phyloP scores from a whole-genome alignment of 176 grass and related monocot genomes.

The Oryza nivara region DNA sequence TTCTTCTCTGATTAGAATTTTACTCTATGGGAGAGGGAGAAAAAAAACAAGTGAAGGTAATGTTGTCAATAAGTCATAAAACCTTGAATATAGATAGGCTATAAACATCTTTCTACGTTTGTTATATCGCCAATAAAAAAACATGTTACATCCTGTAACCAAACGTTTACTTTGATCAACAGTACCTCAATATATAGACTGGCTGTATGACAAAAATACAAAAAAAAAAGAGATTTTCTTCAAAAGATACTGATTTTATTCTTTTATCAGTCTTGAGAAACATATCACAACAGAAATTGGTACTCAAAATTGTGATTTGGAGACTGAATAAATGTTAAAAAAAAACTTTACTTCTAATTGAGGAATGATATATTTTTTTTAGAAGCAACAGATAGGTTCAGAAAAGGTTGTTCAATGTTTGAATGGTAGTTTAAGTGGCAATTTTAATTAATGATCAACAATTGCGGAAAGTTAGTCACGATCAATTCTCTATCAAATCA shows the following conservation, averaged over 20 bases:
- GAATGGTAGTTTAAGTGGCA: constrained; percentile 17
- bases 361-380: background rate
- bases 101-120: background rate
- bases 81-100: background rate
- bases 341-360: background rate
- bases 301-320: background rate
- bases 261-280: background rate
- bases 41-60: background rate
- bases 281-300: background rate
- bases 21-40: background rate
- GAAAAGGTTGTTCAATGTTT: background rate
- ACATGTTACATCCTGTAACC: background rate
- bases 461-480: background rate
- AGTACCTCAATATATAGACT: background rate
- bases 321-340: background rate
- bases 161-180: background rate
- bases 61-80: constrained; percentile 1
- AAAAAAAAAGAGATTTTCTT: background rate
- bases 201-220: background rate
- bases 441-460: background rate
- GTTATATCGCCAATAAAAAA: background rate
- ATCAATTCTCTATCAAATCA: background rate
- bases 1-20: background rate
- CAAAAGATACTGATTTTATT: background rate
- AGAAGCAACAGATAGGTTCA: background rate